A percentile compares a stretch with the other conserved stretches of the same genome.
Conservation (phyloP, 2,329 filamentous ascomycete genomes). For the Apiospora kogelbergensis region DNA sequence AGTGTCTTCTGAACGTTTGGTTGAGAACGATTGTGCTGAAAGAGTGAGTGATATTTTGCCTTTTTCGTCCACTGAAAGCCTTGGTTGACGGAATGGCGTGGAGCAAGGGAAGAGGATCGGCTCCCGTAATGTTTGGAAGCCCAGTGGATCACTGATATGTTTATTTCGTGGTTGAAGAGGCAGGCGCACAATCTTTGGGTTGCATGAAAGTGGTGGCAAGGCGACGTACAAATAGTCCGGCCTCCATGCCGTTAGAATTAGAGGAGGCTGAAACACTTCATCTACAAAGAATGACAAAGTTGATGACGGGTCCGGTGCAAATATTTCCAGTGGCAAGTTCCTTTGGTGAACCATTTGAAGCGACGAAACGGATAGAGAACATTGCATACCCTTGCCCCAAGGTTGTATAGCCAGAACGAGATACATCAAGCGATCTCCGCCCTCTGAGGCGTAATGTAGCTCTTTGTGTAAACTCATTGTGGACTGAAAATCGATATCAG, state of each 20-base stretch:
- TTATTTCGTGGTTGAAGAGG: not conserved
- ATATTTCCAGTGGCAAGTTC: not conserved
- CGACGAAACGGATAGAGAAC: not conserved
- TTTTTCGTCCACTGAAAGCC: not conserved
- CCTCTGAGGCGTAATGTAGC: not conserved
- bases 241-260: not conserved
- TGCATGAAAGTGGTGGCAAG: not conserved
- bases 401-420: not conserved
- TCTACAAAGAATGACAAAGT: not conserved
- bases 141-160: not conserved
- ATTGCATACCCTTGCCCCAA: not conserved
- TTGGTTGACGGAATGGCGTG: not conserved
- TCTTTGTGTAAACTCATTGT: not conserved
- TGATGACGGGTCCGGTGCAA: not conserved
- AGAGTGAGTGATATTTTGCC: not conserved
- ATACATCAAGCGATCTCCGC: not conserved
- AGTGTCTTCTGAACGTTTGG: not conserved
- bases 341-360: not conserved
- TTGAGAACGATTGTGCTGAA: not conserved
- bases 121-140: not conserved
- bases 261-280: not conserved
- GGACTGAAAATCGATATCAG: not conserved
- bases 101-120: not conserved
- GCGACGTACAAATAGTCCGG: not conserved
- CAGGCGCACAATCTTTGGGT: not conserved